Base-by-base conservation (phyloP, 2,329 filamentous ascomycete genomes). In the Ceratocystis smalleyi region DNA sequence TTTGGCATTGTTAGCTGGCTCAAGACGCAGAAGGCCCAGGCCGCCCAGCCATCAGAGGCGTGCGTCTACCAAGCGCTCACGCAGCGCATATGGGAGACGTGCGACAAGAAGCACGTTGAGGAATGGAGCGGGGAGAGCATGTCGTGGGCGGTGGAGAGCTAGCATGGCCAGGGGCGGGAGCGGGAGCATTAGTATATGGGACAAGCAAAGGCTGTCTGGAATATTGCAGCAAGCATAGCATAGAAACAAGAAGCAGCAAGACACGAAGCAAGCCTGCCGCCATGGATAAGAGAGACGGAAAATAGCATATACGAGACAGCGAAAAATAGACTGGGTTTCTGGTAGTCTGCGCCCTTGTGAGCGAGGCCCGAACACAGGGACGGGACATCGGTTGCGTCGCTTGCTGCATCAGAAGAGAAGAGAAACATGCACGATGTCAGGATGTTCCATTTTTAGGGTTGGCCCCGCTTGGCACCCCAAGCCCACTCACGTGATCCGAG, bases 1-100 rank as follows among this genome's bases (percentile, higher is more conserved):
- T 85, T 86, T 54, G 89, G 88, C 17, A 76, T 88, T 22, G 72
- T 92, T 63, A 85, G 81, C 68, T 95, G 90, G 91, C 77, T 92
- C 7, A 62, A 67, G 59, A 59, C 54, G 19, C 64, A 66, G 61
- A 49, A 62, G 35, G 54, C 49, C 5, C 35, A 60, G 43, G 57
- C 65, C 24, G 40, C 35, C 57, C 80, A 86, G 66, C 80, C 81
- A 66, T 77, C 79, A 17, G 80, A 82, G 68, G 74, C 73, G 0
- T 75, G 76, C 19, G 73, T 83, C 27, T 75, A 83, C 62, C 78
- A 75, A 66, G 79, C 76, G 0, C 70, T 94, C 70, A 80, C 81
- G 69, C 74, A 72, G 68, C 77, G 80, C 69, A 74, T 89, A 2
- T 82, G 83, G 75, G 79, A 84, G 66, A 86, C 81, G 2, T 86